These are phyloP conservation scores for Brassica cretica DNA, from an alignment of 345 rosid genomes.

Conservation along the genomic window DNA sequence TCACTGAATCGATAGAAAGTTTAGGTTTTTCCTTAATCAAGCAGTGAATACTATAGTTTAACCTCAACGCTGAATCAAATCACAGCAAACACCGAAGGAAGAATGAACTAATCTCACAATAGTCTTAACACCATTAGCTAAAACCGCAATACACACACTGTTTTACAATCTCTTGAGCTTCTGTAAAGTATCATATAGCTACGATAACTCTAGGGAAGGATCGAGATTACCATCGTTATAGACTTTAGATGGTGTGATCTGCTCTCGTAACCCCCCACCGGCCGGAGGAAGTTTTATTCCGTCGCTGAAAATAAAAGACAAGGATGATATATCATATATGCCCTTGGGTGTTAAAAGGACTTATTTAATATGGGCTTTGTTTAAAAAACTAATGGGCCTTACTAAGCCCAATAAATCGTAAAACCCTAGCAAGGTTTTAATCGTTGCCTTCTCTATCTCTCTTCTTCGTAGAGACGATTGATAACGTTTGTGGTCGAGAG, in stretches of 20 bases:
- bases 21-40: not conserved
- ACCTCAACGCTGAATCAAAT: not conserved
- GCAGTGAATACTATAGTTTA: not conserved
- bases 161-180: not conserved
- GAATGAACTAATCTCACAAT: not conserved
- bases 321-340: not conserved
- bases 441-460: not conserved
- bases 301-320: constrained; percentile 4
- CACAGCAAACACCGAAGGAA: not conserved
- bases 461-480: not conserved
- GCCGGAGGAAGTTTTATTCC: constrained; percentile 21
- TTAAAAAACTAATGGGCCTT: not conserved
- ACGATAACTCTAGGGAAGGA: not conserved
- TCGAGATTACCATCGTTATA: constrained; percentile 34
- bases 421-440: constrained; percentile 37
- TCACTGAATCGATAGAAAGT: not conserved
- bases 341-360: not conserved
- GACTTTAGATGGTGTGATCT: constrained; percentile 20
- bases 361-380: constrained; percentile 13
- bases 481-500: not conserved
- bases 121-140: not conserved
- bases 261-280: constrained; percentile 24
- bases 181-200: not conserved
- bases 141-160: not conserved
- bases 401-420: constrained; percentile 5